A percentile compares a stretch with the other conserved stretches of the same genome.
phyloP scores from a whole-genome alignment of 192 early-diverging fungal genomes.

The Backusella tarrabulga region DNA sequence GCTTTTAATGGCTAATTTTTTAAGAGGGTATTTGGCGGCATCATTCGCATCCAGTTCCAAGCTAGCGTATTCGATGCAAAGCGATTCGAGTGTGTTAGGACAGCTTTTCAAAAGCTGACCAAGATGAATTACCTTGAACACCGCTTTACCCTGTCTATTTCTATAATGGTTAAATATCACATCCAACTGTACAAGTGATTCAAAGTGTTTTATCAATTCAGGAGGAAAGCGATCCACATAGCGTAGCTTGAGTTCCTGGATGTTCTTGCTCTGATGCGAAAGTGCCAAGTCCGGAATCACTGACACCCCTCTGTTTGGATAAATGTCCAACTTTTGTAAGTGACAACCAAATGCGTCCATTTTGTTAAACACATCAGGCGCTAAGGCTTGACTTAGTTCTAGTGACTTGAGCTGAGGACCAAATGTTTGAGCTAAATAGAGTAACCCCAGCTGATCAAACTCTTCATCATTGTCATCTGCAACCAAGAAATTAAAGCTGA shows the following conservation, averaged over 20 bases:
- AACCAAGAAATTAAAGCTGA: not conserved
- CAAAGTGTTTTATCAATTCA: not conserved
- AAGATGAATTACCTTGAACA: not conserved
- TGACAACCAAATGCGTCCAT: not conserved
- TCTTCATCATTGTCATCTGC: not conserved
- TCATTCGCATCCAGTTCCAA: not conserved
- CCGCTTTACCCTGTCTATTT: not conserved
- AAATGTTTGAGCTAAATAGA: not conserved
- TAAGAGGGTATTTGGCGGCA: not conserved
- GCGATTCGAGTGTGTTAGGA: not conserved
- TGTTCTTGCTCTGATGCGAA: not conserved
- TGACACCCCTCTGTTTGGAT: not conserved
- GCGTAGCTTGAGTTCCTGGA: not conserved
- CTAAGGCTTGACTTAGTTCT: not conserved
- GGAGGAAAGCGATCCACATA: not conserved
- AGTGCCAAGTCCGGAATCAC: not conserved
- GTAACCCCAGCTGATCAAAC: not conserved
- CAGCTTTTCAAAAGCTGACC: not conserved
- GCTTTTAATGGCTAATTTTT: not conserved
- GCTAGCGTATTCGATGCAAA: not conserved
- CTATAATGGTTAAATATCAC: not conserved
- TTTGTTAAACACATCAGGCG: not conserved
- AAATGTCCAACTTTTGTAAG: not conserved
- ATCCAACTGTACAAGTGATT: not conserved
- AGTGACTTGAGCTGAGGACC: not conserved